phyloP scores from a whole-genome alignment of 1,284 basidiomycete species.

The Ganoderma lucidum region DNA sequence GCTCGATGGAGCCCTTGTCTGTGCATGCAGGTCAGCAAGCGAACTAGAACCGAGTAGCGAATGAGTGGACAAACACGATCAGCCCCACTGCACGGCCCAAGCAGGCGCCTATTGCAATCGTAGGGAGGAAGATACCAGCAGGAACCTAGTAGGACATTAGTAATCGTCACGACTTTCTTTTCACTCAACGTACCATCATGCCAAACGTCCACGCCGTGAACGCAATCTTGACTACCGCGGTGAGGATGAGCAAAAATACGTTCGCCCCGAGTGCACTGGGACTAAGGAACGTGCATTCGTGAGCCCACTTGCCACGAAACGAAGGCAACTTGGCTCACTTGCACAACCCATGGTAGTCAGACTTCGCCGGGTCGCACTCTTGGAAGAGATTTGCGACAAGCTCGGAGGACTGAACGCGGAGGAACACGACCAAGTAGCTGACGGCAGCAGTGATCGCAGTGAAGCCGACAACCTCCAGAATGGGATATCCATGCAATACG shows the following conservation, averaged over 20 bases:
- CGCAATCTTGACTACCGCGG: constrained; percentile 65
- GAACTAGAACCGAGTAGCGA: background rate
- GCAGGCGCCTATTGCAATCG: constrained; percentile 76
- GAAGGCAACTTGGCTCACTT: constrained; percentile 55
- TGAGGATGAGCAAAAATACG: constrained; percentile 69
- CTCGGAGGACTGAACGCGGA: constrained; percentile 73
- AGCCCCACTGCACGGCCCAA: constrained; percentile 74
- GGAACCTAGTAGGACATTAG: constrained; percentile 55
- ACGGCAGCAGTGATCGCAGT: constrained; percentile 72
- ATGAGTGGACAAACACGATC: constrained; percentile 57
- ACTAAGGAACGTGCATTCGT: constrained; percentile 43
- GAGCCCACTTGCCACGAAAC: constrained; percentile 3
- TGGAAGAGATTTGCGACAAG: constrained; percentile 77
- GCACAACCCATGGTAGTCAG: constrained; percentile 78
- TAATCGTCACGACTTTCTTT: background rate
- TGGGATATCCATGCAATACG: constrained; percentile 64
- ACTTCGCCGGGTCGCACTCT: constrained; percentile 71
- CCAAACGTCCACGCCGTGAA: constrained; percentile 81
- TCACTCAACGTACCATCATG: constrained; percentile 66
- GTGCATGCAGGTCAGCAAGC: constrained; percentile 3
- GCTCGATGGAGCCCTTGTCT: constrained; percentile 72
- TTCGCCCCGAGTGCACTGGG: constrained; percentile 71
- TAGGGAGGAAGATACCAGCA: constrained; percentile 79
- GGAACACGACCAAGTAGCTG: constrained; percentile 60
- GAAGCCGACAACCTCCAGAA: constrained; percentile 68